These are phyloP conservation scores for Penicillium brasilianum DNA, from an alignment of 2,329 filamentous ascomycete species.

Conservation along the genomic window DNA sequence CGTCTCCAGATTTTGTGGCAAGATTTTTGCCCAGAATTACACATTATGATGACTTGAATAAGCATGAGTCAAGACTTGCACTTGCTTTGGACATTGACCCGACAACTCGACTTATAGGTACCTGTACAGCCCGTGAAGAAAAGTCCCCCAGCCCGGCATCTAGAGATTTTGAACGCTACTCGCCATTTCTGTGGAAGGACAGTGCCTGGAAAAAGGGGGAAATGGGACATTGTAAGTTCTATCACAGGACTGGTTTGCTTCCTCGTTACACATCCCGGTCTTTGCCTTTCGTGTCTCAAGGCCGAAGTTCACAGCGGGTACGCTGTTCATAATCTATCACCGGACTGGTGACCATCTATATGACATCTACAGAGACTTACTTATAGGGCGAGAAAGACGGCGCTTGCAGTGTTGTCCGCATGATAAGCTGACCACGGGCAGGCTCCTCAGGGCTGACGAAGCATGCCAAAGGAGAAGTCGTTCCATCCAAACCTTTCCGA, in stretches of 20 bases:
- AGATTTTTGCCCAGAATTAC: slow-evolving; percentile 59
- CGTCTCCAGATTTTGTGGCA: slow-evolving; percentile 67
- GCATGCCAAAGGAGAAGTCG: slow-evolving; percentile 44
- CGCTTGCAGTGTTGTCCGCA: not conserved
- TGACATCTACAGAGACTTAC: not conserved
- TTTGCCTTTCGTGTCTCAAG: not conserved
- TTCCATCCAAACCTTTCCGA: slow-evolving; percentile 79
- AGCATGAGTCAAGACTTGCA: slow-evolving; percentile 76
- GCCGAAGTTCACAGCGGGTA: not conserved
- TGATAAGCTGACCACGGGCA: slow-evolving; percentile 21
- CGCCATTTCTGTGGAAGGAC: slow-evolving; percentile 47
- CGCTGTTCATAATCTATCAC: slow-evolving; percentile 7
- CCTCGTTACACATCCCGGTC: not conserved
- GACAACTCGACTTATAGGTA: slow-evolving; percentile 67
- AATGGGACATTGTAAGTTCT: slow-evolving; percentile 41
- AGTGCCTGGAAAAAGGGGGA: slow-evolving; percentile 45
- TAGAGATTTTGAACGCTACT: slow-evolving; percentile 36
- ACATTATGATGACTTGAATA: slow-evolving; percentile 66
- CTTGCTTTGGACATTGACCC: slow-evolving; percentile 80
- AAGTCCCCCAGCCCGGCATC: slow-evolving; percentile 33
- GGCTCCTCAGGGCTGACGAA: slow-evolving; percentile 32
- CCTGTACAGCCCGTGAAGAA: slow-evolving; percentile 39
- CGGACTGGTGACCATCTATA: slow-evolving; percentile 12
- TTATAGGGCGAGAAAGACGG: slow-evolving; percentile 5
- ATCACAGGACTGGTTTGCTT: not conserved